phyloP scores from a whole-genome alignment of 371 early-diverging fungal species.

The Amoeboaphelidium protococcarum region DNA sequence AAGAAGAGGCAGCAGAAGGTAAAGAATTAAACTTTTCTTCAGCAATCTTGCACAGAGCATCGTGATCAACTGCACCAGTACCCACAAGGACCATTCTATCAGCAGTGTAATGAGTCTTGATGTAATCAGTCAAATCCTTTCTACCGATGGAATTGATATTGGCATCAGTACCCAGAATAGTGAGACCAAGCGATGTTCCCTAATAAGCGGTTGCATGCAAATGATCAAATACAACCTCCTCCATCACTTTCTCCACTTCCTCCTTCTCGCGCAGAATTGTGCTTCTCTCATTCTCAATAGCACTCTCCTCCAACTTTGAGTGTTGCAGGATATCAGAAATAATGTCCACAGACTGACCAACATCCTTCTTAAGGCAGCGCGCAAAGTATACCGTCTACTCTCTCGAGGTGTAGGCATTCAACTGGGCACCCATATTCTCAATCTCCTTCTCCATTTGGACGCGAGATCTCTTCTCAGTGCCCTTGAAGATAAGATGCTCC shows the following conservation, averaged over 20 bases:
- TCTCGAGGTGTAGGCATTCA: constrained; percentile 91
- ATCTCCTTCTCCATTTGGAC: constrained; percentile 69
- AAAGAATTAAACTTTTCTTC: constrained; percentile 61
- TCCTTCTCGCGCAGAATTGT: constrained; percentile 82
- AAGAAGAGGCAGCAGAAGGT: neutral
- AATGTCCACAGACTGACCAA: constrained; percentile 60
- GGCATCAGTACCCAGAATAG: constrained; percentile 74
- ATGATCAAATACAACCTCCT: constrained; percentile 85
- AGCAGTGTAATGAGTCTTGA: constrained; percentile 72
- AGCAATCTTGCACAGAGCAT: constrained; percentile 62
- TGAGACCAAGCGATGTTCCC: constrained; percentile 36
- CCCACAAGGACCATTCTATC: constrained; percentile 86
- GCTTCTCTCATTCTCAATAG: constrained; percentile 78
- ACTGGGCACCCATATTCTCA: constrained; percentile 89
- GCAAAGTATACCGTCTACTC: constrained; percentile 96
- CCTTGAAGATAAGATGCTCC: constrained; percentile 97
- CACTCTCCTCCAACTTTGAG: constrained; percentile 46
- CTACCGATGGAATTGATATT: constrained; percentile 64
- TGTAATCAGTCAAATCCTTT: constrained; percentile 54
- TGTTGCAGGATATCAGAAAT: constrained; percentile 81
- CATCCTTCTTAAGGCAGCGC: constrained; percentile 63
- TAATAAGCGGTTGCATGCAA: constrained; percentile 87
- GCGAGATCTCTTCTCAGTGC: constrained; percentile 56
- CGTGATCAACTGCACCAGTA: constrained; percentile 81
- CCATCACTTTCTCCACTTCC: constrained; percentile 81